Base-by-base conservation (phyloP, 305 asterid species). In the Nicotiana rustica region DNA sequence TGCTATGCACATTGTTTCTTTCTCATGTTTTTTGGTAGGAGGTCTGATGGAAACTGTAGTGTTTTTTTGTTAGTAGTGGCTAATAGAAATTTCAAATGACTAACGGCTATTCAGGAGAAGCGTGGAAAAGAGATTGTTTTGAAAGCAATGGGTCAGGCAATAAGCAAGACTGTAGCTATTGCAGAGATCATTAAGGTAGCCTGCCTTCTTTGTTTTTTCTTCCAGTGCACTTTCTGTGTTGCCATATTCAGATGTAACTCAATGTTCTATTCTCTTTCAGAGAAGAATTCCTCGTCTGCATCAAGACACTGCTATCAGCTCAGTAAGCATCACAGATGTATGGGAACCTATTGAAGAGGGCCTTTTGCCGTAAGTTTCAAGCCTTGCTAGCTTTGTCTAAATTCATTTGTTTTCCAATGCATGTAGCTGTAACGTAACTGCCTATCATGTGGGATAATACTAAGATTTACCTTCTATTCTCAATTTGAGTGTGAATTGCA, bases 271-370 rank as follows among this genome's bases (percentile, higher is more conserved):
- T 80, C 85, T 83, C 81, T 85, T 88, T 77, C 88, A 96, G 99
- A 92, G 90, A 87, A 94, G 97, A 85, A 85, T 89, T 86, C 98
- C 97, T 84, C 87, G 85, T 59, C 86, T 96, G 88, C 94, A 96
- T 88, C 99, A 96, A 68, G 97, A 93, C 86, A 94, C 97, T 65
- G 89, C 93, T 70, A 94, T 96, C 85, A 90, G 94, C 88, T 96
- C 99, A 73, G 87, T 93, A 83, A 96, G 97, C 91, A 92, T 96
- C 78, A 93, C 94, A 3, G 99, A 96, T 84, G 89, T 93, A 21
- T 96, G 97, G 91, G 99, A 96, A 84, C 98, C 99, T 87, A 91
- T 96, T 86, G 99, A 96, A 88, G 98, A 95, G 90, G 99, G 99
- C 81, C 99, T 95, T 87, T 89, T 93, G 89, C 95, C 89, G 99